These are phyloP conservation scores for Paracoccidioides lutzii DNA, from an alignment of 2,329 filamentous ascomycete genomes.

Conservation along the genomic window DNA sequence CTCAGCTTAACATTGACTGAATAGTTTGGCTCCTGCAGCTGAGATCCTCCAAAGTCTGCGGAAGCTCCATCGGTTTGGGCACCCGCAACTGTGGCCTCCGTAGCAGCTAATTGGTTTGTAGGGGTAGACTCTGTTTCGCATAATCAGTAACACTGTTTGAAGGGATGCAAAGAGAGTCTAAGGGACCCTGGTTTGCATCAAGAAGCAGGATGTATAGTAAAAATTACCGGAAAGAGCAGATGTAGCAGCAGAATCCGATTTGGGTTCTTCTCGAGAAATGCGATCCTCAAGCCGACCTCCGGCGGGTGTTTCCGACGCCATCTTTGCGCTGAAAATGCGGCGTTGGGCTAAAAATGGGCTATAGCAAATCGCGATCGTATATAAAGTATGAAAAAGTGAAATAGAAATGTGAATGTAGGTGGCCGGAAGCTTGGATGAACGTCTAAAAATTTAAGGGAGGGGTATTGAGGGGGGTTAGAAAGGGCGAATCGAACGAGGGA, in stretches of 20 bases:
- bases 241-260: neutral
- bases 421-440: neutral
- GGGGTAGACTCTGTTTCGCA: neutral
- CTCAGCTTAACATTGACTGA: conserved; percentile 88
- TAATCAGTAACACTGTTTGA: conserved; percentile 12
- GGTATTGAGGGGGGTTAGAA: neutral
- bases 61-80: conserved; percentile 31
- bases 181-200: neutral
- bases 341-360: neutral
- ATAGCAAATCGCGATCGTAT: neutral
- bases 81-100: conserved; percentile 15
- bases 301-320: conserved; percentile 28
- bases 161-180: neutral
- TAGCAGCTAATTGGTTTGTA: conserved; percentile 9
- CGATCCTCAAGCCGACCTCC: conserved; percentile 36
- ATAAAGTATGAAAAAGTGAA: neutral
- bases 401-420: neutral
- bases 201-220: neutral
- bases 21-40: conserved; percentile 58
- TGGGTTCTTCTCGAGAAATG: conserved; percentile 31
- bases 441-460: neutral
- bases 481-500: neutral
- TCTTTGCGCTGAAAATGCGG: conserved; percentile 12
- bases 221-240: neutral
- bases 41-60: conserved; percentile 33